These are phyloP conservation scores for Chalciporus piperatus DNA, from an alignment of 768 basidiomycete genomes.

Conservation along the genomic window DNA sequence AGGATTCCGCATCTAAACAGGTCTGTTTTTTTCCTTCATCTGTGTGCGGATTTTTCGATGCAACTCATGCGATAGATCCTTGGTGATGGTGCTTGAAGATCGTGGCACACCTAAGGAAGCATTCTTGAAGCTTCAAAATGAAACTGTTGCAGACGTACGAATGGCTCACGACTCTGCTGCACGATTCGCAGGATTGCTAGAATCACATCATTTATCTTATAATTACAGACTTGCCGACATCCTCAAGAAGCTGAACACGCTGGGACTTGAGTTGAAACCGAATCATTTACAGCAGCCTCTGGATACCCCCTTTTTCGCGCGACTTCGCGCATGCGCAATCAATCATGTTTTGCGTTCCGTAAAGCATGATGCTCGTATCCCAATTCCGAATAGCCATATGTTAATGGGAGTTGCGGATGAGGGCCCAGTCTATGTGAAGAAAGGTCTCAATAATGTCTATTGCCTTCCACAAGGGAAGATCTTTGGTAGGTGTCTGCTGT, in stretches of 20 bases:
- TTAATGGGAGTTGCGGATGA: constrained; percentile 85
- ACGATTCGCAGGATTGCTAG: constrained; percentile 48
- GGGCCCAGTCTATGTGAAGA: constrained; percentile 57
- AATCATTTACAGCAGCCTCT: constrained; percentile 34
- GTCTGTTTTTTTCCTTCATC: constrained; percentile 42
- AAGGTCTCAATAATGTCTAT: constrained; percentile 53
- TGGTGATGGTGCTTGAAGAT: constrained; percentile 80
- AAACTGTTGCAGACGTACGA: constrained; percentile 52
- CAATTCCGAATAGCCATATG: constrained; percentile 61
- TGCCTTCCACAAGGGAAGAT: constrained; percentile 56
- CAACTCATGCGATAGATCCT: constrained; percentile 41
- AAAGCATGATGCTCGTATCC: constrained; percentile 74
- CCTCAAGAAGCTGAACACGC: constrained; percentile 45
- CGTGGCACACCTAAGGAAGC: constrained; percentile 56
- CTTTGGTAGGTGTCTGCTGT: constrained; percentile 48
- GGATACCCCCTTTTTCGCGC: constrained; percentile 56
- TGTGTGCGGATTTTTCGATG: too few relatives aligned
- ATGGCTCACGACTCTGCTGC: constrained; percentile 58
- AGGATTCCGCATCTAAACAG: constrained; percentile 69
- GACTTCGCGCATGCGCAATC: constrained; percentile 58
- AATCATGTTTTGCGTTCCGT: constrained; percentile 67
- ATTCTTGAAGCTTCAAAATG: constrained; percentile 62
- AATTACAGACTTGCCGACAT: constrained; percentile 50
- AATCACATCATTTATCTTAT: constrained; percentile 43
- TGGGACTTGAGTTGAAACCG: constrained; percentile 48